Conservation (phyloP, 2,329 filamentous ascomycete genomes). For the Neofusicoccum parvum region DNA sequence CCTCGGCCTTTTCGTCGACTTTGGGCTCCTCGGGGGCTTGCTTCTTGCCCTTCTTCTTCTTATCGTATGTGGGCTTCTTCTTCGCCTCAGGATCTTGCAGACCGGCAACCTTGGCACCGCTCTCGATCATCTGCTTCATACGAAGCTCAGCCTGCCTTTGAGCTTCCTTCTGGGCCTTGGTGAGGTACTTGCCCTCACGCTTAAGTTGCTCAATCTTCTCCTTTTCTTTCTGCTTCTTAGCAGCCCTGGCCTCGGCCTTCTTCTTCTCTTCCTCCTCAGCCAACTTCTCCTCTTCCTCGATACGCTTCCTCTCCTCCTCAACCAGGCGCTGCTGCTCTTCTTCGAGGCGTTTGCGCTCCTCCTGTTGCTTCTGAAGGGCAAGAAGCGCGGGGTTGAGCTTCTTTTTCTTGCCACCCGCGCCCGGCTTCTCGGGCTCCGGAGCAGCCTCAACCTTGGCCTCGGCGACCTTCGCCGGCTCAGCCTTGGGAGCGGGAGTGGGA, state of each 20-base stretch:
- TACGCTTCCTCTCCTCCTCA: conserved; percentile 66
- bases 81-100: conserved; percentile 68
- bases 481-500: conserved; percentile 49
- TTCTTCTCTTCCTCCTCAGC: conserved; percentile 69
- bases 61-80: conserved; percentile 76
- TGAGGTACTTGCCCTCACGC: conserved; percentile 84
- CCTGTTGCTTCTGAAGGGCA: conserved; percentile 79
- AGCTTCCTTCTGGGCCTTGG: conserved; percentile 82
- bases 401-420: conserved; percentile 74
- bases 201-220: conserved; percentile 84
- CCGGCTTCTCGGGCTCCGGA: conserved; percentile 35
- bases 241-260: conserved; percentile 71
- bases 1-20: conserved; percentile 49
- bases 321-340: conserved; percentile 63
- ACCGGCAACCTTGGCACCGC: conserved; percentile 63
- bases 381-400: conserved; percentile 78
- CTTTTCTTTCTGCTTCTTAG: conserved; percentile 85
- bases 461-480: conserved; percentile 47
- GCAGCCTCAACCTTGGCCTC: conserved; percentile 41
- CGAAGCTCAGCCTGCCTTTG: conserved; percentile 78
- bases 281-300: conserved; percentile 66
- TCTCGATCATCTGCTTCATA: conserved; percentile 81
- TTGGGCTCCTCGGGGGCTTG: conserved; percentile 56
- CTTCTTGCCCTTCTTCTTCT: conserved; percentile 69
- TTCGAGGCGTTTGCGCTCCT: conserved; percentile 67